Percentiles rank a stretch among this genome's conserved stretches.
These are phyloP conservation scores for Serendipita sp. DNA, from an alignment of 768 basidiomycete genomes.

Conservation along the genomic window DNA sequence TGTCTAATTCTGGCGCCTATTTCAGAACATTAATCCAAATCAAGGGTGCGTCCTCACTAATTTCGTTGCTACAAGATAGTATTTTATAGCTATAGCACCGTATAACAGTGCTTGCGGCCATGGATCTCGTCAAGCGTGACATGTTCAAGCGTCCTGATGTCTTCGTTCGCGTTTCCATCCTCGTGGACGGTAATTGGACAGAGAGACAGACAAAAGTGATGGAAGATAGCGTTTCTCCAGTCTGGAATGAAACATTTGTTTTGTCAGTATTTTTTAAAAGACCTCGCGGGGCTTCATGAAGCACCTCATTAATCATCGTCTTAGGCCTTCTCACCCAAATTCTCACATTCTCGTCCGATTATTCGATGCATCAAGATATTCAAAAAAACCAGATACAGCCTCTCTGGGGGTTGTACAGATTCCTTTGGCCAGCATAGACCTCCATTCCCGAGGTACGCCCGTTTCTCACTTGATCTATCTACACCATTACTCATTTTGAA, in stretches of 20 bases:
- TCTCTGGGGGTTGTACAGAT: not conserved
- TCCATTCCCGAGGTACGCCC: not conserved
- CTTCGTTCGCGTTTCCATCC: not conserved
- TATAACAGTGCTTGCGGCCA: not conserved
- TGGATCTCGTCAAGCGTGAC: slow-evolving; percentile 1
- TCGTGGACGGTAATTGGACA: not conserved
- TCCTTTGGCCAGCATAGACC: not conserved
- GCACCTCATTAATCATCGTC: not conserved
- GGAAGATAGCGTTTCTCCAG: not conserved
- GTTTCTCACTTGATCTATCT: not conserved
- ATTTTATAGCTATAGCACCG: too few relatives aligned
- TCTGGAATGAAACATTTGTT: not conserved
- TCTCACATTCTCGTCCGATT: not conserved
- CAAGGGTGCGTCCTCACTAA: not conserved
- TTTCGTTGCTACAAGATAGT: too few relatives aligned
- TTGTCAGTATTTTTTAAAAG: not conserved
- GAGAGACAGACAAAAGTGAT: not conserved
- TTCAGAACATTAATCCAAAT: not conserved
- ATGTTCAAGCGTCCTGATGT: not conserved
- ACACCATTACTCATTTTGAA: not conserved
- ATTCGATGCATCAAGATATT: slow-evolving; percentile 4
- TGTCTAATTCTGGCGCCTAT: not conserved
- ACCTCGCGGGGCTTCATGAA: not conserved
- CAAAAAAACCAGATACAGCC: not conserved
- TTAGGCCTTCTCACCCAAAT: not conserved